A percentile compares a stretch with the other conserved stretches of the same genome.
Evolutionary conservation across 2,329 filamentous ascomycete genomes (phyloP).

Genomic region (Hypoxylon sp.): DNA sequence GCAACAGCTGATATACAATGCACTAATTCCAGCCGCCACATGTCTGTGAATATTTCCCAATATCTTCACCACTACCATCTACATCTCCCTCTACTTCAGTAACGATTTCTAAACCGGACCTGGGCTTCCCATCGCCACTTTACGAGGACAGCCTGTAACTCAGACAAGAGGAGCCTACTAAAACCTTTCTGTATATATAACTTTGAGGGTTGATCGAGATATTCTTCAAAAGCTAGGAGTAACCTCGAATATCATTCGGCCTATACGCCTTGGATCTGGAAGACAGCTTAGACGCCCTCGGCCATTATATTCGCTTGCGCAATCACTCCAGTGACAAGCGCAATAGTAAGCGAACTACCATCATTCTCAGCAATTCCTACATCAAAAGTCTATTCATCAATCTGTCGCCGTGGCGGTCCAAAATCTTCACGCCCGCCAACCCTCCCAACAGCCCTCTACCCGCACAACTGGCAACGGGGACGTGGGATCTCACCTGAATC

Average conservation of each 20-base stretch:
- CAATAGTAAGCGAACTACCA: slow-evolving; percentile 21
- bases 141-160: slow-evolving; percentile 37
- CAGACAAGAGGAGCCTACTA: slow-evolving; percentile 34
- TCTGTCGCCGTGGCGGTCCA: slow-evolving; percentile 59
- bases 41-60: slow-evolving; percentile 48
- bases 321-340: slow-evolving; percentile 21
- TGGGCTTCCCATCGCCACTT: slow-evolving; percentile 34
- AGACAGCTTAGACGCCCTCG: slow-evolving; percentile 28
- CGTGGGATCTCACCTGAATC: slow-evolving; percentile 48
- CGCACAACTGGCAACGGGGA: slow-evolving; percentile 52
- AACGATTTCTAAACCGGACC: slow-evolving; percentile 43
- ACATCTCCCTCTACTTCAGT: slow-evolving; percentile 42
- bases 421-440: slow-evolving; percentile 52
- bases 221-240: slow-evolving; percentile 18
- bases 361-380: slow-evolving; percentile 24
- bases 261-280: slow-evolving; percentile 31
- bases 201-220: slow-evolving; percentile 28
- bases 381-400: slow-evolving; percentile 29
- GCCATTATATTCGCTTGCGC: slow-evolving; percentile 30
- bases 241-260: slow-evolving; percentile 26
- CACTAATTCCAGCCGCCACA: slow-evolving; percentile 51
- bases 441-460: slow-evolving; percentile 53
- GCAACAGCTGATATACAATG: slow-evolving; percentile 54
- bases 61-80: slow-evolving; percentile 45
- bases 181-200: slow-evolving; percentile 39